Evolutionary conservation across 202 grass and related monocot species (phyloP).

Genomic region (Schoenoplectus triqueter): DNA sequence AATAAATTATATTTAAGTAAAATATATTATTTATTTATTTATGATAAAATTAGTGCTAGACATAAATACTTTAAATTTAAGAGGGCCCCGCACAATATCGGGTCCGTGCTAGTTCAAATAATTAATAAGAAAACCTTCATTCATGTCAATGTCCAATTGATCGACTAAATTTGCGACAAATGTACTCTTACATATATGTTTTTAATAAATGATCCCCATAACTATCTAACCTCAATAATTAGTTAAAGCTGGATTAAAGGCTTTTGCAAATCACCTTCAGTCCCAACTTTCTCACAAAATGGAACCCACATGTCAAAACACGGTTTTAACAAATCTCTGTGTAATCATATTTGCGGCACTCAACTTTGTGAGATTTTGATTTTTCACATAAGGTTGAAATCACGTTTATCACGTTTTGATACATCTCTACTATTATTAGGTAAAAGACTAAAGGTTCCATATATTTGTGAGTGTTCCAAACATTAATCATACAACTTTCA

Average conservation of each 20-base stretch:
- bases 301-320: slow-evolving; percentile 22
- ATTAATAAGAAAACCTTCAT: too few species aligned
- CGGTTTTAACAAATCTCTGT: background rate
- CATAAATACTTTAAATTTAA: too few species aligned
- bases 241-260: too few species aligned
- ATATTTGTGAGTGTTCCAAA: background rate
- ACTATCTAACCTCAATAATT: background rate
- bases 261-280: background rate
- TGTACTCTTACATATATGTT: background rate
- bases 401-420: too few species aligned
- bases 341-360: background rate
- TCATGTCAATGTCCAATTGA: too few species aligned
- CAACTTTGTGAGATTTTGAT: background rate
- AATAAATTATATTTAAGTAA: too few species aligned
- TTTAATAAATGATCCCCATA: background rate
- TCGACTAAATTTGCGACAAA: too few species aligned
- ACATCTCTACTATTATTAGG: too few species aligned
- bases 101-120: too few species aligned
- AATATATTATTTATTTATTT: too few species aligned
- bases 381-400: background rate
- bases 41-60: too few species aligned
- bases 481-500: background rate
- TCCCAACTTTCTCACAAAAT: background rate
- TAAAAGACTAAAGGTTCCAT: background rate
- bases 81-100: too few species aligned